Evolutionary conservation across 108 stramenopile genomes (phyloP).

Genomic region (Nitzschia inconspicua): DNA sequence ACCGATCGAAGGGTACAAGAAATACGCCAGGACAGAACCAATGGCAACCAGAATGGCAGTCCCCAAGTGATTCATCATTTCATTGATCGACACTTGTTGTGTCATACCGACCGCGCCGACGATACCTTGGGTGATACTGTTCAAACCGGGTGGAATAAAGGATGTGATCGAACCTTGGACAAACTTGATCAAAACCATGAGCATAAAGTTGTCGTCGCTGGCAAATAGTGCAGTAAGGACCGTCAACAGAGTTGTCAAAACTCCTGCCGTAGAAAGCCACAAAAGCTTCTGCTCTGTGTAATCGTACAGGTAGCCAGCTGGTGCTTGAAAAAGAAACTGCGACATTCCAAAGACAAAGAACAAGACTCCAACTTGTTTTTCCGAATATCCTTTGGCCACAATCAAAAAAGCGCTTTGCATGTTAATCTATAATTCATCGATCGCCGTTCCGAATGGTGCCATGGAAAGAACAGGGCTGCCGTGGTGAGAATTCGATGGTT

Average conservation of each 20-base stretch:
- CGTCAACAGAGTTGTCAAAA: conserved; percentile 64
- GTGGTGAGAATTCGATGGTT: no score
- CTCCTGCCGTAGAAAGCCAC: conserved; percentile 62
- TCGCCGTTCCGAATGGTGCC: not conserved
- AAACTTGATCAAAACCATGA: conserved; percentile 80
- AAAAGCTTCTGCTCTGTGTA: conserved; percentile 71
- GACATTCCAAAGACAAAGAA: conserved; percentile 90
- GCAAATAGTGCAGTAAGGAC: conserved; percentile 75
- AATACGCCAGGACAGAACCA: conserved; percentile 60
- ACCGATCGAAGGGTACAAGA: conserved; percentile 74
- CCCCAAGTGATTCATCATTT: conserved; percentile 90
- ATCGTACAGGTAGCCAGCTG: conserved; percentile 86
- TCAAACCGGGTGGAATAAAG: conserved; percentile 84
- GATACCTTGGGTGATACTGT: conserved; percentile 87
- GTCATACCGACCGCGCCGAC: conserved; percentile 86
- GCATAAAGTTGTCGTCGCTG: conserved; percentile 57
- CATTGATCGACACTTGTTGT: conserved; percentile 75
- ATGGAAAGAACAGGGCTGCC: not conserved
- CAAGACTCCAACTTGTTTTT: conserved; percentile 84
- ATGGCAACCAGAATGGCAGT: conserved; percentile 80
- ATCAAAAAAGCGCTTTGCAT: conserved; percentile 90
- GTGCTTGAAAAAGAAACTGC: conserved; percentile 87
- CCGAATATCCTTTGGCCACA: conserved; percentile 70
- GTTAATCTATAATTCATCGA: conserved; percentile 51
- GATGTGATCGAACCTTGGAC: conserved; percentile 82